Evolutionary conservation across 805 yeast species (phyloP).

Genomic region (Wickerhamiella vanderwaltii): DNA sequence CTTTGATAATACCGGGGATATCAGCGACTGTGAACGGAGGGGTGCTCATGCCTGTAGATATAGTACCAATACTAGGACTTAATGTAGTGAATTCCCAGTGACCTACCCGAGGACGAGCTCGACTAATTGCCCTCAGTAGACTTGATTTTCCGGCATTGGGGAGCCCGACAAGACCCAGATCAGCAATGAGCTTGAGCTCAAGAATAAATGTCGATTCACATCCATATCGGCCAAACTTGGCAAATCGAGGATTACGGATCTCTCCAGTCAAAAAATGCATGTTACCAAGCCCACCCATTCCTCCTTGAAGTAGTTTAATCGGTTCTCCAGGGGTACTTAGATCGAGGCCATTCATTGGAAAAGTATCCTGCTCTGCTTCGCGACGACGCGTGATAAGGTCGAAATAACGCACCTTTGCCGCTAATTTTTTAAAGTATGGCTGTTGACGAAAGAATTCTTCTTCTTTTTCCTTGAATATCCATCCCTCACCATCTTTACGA

Average conservation of each 20-base stretch:
- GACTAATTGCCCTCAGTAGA: slow-evolving; percentile 69
- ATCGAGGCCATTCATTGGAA: slow-evolving; percentile 79
- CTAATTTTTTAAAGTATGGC: slow-evolving; percentile 54
- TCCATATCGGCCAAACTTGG: slow-evolving; percentile 66
- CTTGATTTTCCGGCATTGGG: slow-evolving; percentile 98
- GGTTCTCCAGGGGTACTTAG: slow-evolving; percentile 51
- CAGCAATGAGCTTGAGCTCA: slow-evolving; percentile 82
- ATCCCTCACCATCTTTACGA: slow-evolving; percentile 66
- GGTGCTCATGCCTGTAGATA: slow-evolving; percentile 41
- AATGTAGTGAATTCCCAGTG: slow-evolving; percentile 96
- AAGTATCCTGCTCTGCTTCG: slow-evolving; percentile 52
- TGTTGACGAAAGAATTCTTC: slow-evolving; percentile 55
- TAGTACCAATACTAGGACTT: slow-evolving; percentile 86
- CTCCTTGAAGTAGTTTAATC: slow-evolving; percentile 62
- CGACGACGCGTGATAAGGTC: slow-evolving; percentile 46
- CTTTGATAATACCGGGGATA: slow-evolving; percentile 89
- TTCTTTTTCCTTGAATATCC: slow-evolving; percentile 74
- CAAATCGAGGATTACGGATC: slow-evolving; percentile 81
- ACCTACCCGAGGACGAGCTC: slow-evolving; percentile 83
- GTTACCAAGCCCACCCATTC: slow-evolving; percentile 90
- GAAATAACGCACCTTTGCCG: slow-evolving; percentile 48
- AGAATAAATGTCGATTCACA: slow-evolving; percentile 55
- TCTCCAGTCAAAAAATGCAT: slow-evolving; percentile 82
- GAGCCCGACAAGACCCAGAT: slow-evolving; percentile 83
- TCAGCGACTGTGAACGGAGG: slow-evolving; percentile 83